Evolutionary conservation across 441 rosid species (phyloP).

Genomic region (Jatropha podagrica): DNA sequence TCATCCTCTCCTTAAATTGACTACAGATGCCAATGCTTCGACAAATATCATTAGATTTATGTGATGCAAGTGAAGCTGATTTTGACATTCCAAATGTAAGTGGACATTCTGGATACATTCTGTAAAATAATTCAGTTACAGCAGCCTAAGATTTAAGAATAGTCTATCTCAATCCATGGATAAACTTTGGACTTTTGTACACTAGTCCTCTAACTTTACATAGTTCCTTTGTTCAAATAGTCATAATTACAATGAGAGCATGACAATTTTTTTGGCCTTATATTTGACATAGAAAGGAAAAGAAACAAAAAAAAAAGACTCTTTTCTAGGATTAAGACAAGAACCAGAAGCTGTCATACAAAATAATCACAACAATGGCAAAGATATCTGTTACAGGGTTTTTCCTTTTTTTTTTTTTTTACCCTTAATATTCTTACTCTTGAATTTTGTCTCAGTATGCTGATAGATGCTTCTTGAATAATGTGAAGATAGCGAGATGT

Average conservation of each 20-base stretch:
- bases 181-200: neutral
- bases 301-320: neutral
- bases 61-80: constrained; percentile 69
- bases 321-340: neutral
- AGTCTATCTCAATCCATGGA: neutral
- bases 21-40: constrained; percentile 73
- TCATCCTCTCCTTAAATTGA: constrained; percentile 9
- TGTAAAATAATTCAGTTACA: neutral
- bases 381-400: neutral
- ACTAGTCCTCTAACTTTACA: too few species aligned
- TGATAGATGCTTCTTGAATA: constrained; percentile 39
- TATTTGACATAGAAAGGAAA: neutral
- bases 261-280: neutral
- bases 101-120: neutral
- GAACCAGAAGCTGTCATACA: neutral
- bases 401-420: neutral
- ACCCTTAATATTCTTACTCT: constrained; percentile 8
- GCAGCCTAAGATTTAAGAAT: neutral
- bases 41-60: constrained; percentile 55
- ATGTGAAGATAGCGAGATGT: constrained; percentile 64
- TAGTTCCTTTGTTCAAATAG: neutral
- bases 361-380: neutral
- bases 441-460: constrained; percentile 34
- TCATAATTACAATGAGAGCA: neutral
- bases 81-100: constrained; percentile 68